Base-by-base conservation (phyloP, 1,284 basidiomycete genomes). In the Marasmius tenuissimus region DNA sequence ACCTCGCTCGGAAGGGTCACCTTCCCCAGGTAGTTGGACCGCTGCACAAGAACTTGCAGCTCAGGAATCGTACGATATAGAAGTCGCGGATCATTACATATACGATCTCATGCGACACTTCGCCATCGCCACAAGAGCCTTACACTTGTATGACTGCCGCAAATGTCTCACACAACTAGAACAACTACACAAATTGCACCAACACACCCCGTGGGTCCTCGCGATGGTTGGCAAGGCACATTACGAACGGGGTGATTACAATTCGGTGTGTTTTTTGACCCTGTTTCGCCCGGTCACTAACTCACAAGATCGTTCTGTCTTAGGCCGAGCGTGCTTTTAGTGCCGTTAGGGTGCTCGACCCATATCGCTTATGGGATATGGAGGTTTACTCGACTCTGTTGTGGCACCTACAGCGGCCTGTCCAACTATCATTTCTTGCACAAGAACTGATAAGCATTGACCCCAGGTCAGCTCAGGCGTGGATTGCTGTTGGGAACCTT, bases 401-500 rank as follows among this genome's bases (percentile, higher is more conserved):
- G 54, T 98, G 96, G 96, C 95, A 98, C 75, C 79, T 96, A 52
- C 88, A 92, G 70, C 84, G 87, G 66, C 85, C 86, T 63, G 87
- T 94, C 45, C 85, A 90, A 66, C 83, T 98, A 55, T 95, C 96
- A 1, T 93, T 90, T 77, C 83, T 98, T 45, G 92, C 96, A 1
- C 96, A 97, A 75, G 92, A 95, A 67, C 80, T 98, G 51, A 84
- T 96, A 66, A 86, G 88, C 52, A 89, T 96, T 71, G 83, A 91
- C 68, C 85, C 94, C 45, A 85, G 85, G 62, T 87, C 92, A 11
- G 79, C 94, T n/a, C 87, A 97, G 70, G 86, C 94, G 12, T 98
- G 96, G 96, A 96, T 98, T 65, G 92, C 94, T 0, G 87, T 94
- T 16, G 96, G 96, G 56, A 98, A 98, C 77, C 81, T 92, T 67